Conservation (phyloP, 23 red algal species). For the Gracilaria gracilis region DNA sequence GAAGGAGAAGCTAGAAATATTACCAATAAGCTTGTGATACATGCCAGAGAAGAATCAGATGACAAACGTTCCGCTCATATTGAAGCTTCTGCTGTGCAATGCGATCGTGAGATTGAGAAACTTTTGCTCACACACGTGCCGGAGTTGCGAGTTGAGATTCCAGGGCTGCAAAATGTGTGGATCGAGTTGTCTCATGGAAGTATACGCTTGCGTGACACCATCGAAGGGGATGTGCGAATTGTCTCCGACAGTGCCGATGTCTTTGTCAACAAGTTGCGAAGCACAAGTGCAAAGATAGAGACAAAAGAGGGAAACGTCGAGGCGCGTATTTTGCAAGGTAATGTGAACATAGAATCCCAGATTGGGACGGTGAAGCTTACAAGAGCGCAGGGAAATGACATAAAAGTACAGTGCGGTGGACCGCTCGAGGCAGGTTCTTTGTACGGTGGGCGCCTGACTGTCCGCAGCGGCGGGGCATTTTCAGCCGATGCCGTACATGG, state of each 20-base stretch:
- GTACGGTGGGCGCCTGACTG: background rate
- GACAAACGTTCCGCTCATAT: background rate
- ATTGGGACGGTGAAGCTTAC: slow-evolving; percentile 4
- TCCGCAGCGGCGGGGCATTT: background rate
- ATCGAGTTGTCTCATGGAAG: slow-evolving; percentile 47
- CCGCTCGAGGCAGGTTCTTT: slow-evolving; percentile 10
- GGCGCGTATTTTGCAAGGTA: slow-evolving; percentile 29
- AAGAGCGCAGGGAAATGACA: slow-evolving; percentile 23
- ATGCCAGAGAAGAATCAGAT: slow-evolving; percentile 2
- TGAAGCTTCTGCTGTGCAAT: slow-evolving; percentile 15
- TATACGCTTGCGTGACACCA: slow-evolving; percentile 45
- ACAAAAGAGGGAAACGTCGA: slow-evolving; percentile 25
- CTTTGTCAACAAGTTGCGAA: slow-evolving; percentile 5
- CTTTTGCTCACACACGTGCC: background rate
- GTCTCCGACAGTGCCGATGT: slow-evolving; percentile 16
- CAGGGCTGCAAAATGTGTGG: slow-evolving; percentile 58
- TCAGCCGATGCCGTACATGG: slow-evolving; percentile 34
- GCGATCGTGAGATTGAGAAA: background rate
- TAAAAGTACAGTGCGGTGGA: slow-evolving; percentile 26
- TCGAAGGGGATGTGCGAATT: slow-evolving; percentile 73
- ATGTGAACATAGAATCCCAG: slow-evolving; percentile 9
- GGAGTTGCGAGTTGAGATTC: slow-evolving; percentile 54
- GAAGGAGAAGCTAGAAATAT: background rate
- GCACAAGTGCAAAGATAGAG: slow-evolving; percentile 33
- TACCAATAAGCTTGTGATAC: background rate